Base-by-base conservation (phyloP, 1,139 yeast genomes). In the Starmera stellimalicola region DNA sequence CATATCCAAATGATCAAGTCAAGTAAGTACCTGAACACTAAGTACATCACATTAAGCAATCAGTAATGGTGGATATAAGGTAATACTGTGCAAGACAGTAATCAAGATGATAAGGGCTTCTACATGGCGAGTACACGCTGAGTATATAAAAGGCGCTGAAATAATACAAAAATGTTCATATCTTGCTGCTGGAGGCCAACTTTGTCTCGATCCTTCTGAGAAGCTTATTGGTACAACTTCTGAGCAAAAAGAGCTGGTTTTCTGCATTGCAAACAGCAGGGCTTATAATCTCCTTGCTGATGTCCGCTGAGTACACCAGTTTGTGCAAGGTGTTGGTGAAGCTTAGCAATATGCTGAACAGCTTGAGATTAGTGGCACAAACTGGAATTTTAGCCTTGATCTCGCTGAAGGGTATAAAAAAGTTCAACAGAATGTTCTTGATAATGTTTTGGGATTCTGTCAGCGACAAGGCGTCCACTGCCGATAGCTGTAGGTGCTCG, bases 401-500 rank as follows among this genome's bases (percentile, higher is more conserved):
- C 15, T 42, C 29, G 4, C 39, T 26, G 30, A 28, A 44, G 12
- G 50, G 48, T 9, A 47, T 32, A 7, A 38, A 31, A 32, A 46
- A 42, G 27, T 43, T 39, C 10, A 48, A 32, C 36, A 47, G 30
- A 3, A 48, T 35, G 36, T 48, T 48, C 35, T 47, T 48, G 18
- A 47, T 33, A 8, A 39, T 28, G 35, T 47, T 47, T n/a, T 42
- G 48, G 4, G 49, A 39, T 12, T 39, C 32, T 3, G 38, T 24
- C 33, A 40, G 32, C 4, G 45, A 28, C 16, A 48, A 38, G 6
- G 11, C 25, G 27, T 48, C 51, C 18, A 48, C 38, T 5, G 29
- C n/a, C 1, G 35, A 9, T 3, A 48, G 38, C n/a, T 43, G 44
- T 26, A 48, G 43, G 3, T 26, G 27, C 2, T 40, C 39, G 26